Base-by-base conservation (phyloP, 2,329 filamentous ascomycete species). In the Aspergillus hortae region DNA sequence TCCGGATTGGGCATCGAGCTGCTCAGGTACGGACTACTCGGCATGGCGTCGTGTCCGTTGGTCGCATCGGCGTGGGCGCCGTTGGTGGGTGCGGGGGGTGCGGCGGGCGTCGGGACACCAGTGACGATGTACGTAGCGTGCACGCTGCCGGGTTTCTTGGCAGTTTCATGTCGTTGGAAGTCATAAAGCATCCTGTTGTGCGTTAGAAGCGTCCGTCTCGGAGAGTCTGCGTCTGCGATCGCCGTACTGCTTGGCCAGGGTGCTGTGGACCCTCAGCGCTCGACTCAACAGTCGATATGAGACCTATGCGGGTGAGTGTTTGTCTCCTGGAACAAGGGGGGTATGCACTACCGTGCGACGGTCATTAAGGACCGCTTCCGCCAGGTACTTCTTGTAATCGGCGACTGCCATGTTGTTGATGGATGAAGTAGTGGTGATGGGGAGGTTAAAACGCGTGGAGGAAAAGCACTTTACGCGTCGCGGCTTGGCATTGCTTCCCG, bases 41-140 rank as follows among this genome's bases (percentile, higher is more conserved):
- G 81, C 79, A 87, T 85, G 55, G 72, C 55, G 35, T 77, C 73
- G 42, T 86, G 84, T 12, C 36, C 50, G 52, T 30, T 90, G 82
- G 48, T 88, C 86, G n/a, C 76, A 82, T 61, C 87, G 27, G 27
- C 79, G 33, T 78, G 74, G 17, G 65, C 66, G 30, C 68, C 56
- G 19, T 70, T 74, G 58, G 77, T 79, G 10, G 68, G 60, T 23
- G 61, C 52, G 21, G 63, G 41, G 9, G 59, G 47, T 12, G 72
- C 68, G 15, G 67, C 65, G 5, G 64, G 63, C 48, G 72, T 77
- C 63, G 83, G 87, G 19, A 77, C 81, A 36, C 92, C 94, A 46
- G 86, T 88, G 43, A 99, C 68, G 45, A 96, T 77, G 72, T 96
- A 99, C n/a, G 91, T 96, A 42, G 92, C 94, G 73, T 95, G 84